A percentile compares a stretch with the other conserved stretches of the same genome.
Evolutionary conservation across 176 grass and related monocot species (phyloP).

Genomic region (Hyparrhenia diplandra): DNA sequence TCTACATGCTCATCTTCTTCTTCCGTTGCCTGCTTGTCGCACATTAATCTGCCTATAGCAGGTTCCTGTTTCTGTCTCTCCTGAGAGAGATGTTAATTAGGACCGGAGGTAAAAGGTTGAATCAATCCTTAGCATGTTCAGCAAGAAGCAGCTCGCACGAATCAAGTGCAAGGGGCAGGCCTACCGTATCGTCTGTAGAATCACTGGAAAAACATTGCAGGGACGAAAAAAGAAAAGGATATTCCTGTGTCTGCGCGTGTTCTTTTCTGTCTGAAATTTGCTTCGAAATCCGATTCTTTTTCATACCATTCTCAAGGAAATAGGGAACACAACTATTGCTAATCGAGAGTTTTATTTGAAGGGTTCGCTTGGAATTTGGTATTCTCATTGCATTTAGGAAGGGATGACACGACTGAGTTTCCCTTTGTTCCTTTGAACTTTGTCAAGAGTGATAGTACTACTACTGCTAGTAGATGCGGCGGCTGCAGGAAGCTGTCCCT

Average conservation of each 20-base stretch:
- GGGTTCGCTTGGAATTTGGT: background rate
- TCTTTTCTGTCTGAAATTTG: background rate
- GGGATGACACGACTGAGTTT: background rate
- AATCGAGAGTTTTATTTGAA: background rate
- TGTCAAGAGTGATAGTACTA: background rate
- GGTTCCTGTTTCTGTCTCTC: background rate
- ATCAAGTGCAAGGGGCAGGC: background rate
- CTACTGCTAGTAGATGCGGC: background rate
- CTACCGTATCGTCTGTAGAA: too few species aligned
- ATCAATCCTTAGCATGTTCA: too few species aligned
- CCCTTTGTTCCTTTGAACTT: background rate
- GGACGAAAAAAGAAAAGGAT: background rate
- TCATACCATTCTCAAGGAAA: background rate
- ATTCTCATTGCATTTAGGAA: background rate
- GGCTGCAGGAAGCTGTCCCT: background rate
- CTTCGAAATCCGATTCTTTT: background rate
- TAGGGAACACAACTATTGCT: too few species aligned
- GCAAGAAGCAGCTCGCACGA: background rate
- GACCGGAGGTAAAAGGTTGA: too few species aligned
- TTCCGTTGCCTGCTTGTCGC: background rate
- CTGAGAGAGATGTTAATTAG: too few species aligned
- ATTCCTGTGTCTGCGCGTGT: background rate
- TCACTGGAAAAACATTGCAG: too few species aligned
- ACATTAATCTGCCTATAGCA: background rate
- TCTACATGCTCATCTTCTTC: background rate